A percentile compares a stretch with the other conserved stretches of the same genome.
Conservation (phyloP, 2,329 filamentous ascomycete genomes). For the Hymenotorrendiella dingleyae region DNA sequence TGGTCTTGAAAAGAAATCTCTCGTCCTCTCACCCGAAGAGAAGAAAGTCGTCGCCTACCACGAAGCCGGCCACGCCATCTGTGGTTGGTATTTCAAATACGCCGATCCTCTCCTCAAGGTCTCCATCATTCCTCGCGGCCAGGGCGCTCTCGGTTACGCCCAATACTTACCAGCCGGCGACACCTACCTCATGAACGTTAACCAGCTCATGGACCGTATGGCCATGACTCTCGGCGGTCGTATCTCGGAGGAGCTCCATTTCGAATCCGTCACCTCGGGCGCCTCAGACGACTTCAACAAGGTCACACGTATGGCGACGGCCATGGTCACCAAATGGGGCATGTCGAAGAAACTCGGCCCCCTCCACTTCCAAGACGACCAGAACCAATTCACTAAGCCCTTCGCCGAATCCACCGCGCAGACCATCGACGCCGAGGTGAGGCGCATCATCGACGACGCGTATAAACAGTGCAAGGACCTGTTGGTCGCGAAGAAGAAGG, state of each 20-base stretch:
- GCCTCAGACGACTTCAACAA: conserved; percentile 98
- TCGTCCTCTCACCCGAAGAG: conserved; percentile 88
- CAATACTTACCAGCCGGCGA: conserved; percentile 92
- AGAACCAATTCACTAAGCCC: conserved; percentile 82
- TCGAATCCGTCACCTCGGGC: conserved; percentile 90
- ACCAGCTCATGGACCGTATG: conserved; percentile 98
- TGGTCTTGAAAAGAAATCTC: conserved; percentile 93
- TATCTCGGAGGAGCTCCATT: conserved; percentile 93
- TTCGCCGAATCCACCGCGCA: conserved; percentile 93
- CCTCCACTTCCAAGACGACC: conserved; percentile 80
- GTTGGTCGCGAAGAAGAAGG: conserved; percentile 76
- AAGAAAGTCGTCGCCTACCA: conserved; percentile 97
- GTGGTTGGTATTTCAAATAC: conserved; percentile 94
- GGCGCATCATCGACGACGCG: conserved; percentile 84
- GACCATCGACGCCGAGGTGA: conserved; percentile 86
- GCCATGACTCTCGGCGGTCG: conserved; percentile 97
- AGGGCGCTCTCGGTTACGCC: conserved; percentile 89
- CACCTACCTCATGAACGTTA: conserved; percentile 90
- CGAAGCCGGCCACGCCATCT: conserved; percentile 96
- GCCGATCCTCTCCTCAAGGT: conserved; percentile 98
- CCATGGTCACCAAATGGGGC: conserved; percentile 99
- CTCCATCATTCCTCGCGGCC: conserved; percentile 93
- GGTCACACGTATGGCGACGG: conserved; percentile 89
- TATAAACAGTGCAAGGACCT: conserved; percentile 87
- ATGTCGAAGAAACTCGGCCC: conserved; percentile 95